phyloP scores from a whole-genome alignment of 345 rosid genomes.

The Noccaea bulbosa region DNA sequence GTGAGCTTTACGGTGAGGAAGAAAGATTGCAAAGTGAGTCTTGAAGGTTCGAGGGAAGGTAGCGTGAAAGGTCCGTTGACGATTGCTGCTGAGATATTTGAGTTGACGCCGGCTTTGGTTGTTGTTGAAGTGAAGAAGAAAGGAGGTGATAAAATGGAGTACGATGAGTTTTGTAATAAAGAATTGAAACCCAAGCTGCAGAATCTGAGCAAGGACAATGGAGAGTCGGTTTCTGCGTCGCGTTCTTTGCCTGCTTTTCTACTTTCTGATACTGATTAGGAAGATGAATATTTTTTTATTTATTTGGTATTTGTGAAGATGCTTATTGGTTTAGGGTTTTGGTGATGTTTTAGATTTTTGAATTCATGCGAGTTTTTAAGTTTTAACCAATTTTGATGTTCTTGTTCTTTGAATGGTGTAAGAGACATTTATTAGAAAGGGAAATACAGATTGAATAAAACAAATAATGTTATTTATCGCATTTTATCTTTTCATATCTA shows the following conservation, averaged over 20 bases:
- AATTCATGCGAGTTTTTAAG: neutral
- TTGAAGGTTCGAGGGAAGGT: constrained; percentile 74
- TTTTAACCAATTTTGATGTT: constrained; percentile 14
- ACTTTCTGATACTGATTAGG: constrained; percentile 68
- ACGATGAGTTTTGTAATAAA: constrained; percentile 72
- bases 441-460: constrained; percentile 24
- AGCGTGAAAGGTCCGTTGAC: constrained; percentile 60
- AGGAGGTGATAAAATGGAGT: constrained; percentile 83
- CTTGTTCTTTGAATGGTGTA: constrained; percentile 28
- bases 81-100: constrained; percentile 70
- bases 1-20: constrained; percentile 73
- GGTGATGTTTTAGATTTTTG: constrained; percentile 9
- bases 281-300: neutral
- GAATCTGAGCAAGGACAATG: constrained; percentile 59
- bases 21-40: constrained; percentile 72
- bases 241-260: constrained; percentile 39
- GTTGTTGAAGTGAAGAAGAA: constrained; percentile 92
- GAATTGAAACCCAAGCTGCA: constrained; percentile 81
- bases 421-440: constrained; percentile 17
- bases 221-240: constrained; percentile 21
- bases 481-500: neutral
- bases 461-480: constrained; percentile 2
- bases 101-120: constrained; percentile 66
- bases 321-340: constrained; percentile 5
- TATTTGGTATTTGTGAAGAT: neutral